A percentile compares a stretch with the other conserved stretches of the same genome.
Evolutionary conservation across 2,329 filamentous ascomycete species (phyloP).

Genomic region (Leptographium lundbergii): DNA sequence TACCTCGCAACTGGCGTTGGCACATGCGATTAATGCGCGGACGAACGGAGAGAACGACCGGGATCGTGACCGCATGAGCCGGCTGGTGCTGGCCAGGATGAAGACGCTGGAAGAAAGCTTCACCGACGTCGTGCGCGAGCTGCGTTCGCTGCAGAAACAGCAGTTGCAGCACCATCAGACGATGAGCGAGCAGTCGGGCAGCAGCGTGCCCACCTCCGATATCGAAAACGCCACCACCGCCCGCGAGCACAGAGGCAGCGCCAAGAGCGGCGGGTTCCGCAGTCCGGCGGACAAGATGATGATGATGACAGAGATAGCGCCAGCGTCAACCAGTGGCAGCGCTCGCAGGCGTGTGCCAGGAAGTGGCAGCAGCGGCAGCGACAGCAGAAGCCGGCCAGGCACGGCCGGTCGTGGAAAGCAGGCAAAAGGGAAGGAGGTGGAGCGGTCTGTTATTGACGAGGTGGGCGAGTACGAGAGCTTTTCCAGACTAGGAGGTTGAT

Average conservation of each 20-base stretch:
- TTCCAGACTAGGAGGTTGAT: not conserved
- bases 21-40: slow-evolving; percentile 40
- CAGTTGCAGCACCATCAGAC: not conserved
- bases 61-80: slow-evolving; percentile 57
- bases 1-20: slow-evolving; percentile 67
- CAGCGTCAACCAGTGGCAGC: not conserved
- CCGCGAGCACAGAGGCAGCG: too few relatives aligned
- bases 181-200: not conserved
- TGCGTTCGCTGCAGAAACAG: slow-evolving; percentile 47
- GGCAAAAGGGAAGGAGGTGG: slow-evolving; percentile 36
- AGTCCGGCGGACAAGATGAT: too few relatives aligned
- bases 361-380: slow-evolving; percentile 19
- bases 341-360: not conserved
- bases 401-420: slow-evolving; percentile 18
- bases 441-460: slow-evolving; percentile 15
- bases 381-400: slow-evolving; percentile 11
- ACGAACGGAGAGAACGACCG: slow-evolving; percentile 26
- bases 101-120: slow-evolving; percentile 88
- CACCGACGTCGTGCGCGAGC: slow-evolving; percentile 70
- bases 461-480: slow-evolving; percentile 17
- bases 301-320: too few relatives aligned
- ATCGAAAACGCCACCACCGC: slow-evolving; percentile 7
- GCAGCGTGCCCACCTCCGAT: not conserved
- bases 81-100: slow-evolving; percentile 79
- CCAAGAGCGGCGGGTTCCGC: not conserved